Conservation (phyloP, 1,284 basidiomycete species). For the Pascua sp. region DNA sequence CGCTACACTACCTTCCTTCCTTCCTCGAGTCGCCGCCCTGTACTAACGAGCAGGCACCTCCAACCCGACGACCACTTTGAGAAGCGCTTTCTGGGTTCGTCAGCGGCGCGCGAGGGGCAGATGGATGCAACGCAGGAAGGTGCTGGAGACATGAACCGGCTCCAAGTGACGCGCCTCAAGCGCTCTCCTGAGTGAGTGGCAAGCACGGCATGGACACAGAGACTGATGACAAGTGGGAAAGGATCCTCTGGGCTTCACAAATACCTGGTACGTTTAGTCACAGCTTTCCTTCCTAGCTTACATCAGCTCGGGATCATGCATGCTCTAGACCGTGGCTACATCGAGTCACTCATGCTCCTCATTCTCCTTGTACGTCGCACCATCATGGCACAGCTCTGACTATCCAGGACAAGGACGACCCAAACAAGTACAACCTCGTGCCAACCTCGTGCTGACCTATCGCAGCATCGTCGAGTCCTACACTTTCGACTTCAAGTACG, state of each 20-base stretch:
- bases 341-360: constrained; percentile 21
- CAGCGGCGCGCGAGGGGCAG: too few species aligned
- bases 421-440: background rate
- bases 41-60: background rate
- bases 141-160: too few species aligned
- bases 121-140: too few species aligned
- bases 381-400: background rate
- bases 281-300: background rate
- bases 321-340: constrained; percentile 18
- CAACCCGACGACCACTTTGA: background rate
- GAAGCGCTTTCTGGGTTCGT: background rate
- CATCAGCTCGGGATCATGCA: background rate
- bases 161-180: too few species aligned
- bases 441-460: background rate
- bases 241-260: background rate
- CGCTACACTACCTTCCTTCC: background rate
- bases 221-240: too few species aligned
- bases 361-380: constrained; percentile 15
- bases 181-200: too few species aligned
- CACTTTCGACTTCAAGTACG: constrained; percentile 30
- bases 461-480: constrained; percentile 29
- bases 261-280: background rate
- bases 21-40: background rate
- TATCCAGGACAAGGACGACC: constrained; percentile 2
- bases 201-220: too few species aligned